Percentiles rank a stretch among this genome's conserved stretches.
Evolutionary conservation across 306 rosid species (phyloP).

Genomic region (Acacia crassicarpa): DNA sequence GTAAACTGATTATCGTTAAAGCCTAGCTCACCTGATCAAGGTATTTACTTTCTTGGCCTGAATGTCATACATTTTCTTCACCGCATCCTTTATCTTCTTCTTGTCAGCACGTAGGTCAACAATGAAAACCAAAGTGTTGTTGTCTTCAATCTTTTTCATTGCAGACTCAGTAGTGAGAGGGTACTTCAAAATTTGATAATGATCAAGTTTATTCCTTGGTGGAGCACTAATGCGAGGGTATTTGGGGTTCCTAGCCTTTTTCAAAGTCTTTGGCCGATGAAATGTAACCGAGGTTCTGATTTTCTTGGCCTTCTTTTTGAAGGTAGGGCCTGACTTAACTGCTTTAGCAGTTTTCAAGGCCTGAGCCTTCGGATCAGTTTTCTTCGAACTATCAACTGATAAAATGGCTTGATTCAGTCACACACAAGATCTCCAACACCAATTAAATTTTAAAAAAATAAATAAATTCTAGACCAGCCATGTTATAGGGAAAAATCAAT

Average conservation of each 20-base stretch:
- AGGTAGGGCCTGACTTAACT: slow-evolving; percentile 45
- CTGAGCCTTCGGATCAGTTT: slow-evolving; percentile 57
- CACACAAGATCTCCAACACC: not conserved
- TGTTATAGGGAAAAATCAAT: not conserved
- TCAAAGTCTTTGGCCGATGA: slow-evolving; percentile 72
- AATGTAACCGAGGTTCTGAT: slow-evolving; percentile 56
- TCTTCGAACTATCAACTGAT: slow-evolving; percentile 58
- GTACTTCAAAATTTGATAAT: slow-evolving; percentile 69
- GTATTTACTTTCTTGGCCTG: slow-evolving; percentile 90
- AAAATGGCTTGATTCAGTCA: not conserved
- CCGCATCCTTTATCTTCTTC: slow-evolving; percentile 86
- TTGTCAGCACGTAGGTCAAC: slow-evolving; percentile 88
- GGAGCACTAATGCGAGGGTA: slow-evolving; percentile 88
- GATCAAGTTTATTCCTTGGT: slow-evolving; percentile 85
- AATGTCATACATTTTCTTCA: slow-evolving; percentile 85
- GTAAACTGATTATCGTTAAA: not conserved
- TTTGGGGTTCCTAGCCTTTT: slow-evolving; percentile 70
- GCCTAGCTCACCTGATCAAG: slow-evolving; percentile 63
- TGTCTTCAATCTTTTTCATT: slow-evolving; percentile 89
- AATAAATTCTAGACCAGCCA: not conserved
- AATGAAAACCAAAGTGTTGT: slow-evolving; percentile 83
- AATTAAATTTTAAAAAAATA: not conserved
- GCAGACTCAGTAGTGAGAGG: slow-evolving; percentile 93
- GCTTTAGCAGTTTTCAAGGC: slow-evolving; percentile 70
- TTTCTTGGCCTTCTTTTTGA: slow-evolving; percentile 63